Conservation (phyloP, 2,329 filamentous ascomycete species). For the Cadophora malorum region DNA sequence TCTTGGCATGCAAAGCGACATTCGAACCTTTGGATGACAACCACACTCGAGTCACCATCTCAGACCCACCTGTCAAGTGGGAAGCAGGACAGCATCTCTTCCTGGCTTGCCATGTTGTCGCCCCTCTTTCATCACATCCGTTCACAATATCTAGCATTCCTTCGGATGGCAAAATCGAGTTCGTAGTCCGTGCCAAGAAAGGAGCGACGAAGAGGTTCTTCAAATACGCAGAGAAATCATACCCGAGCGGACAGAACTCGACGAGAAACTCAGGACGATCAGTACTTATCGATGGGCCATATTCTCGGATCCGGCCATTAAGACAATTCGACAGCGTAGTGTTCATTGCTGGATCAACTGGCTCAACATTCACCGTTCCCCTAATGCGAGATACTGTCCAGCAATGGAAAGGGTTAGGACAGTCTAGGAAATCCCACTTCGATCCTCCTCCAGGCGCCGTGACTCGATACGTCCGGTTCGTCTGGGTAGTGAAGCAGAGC, state of each 20-base stretch:
- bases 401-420: conserved; percentile 40
- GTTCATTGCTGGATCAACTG: conserved; percentile 64
- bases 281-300: conserved; percentile 61
- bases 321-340: conserved; percentile 67
- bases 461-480: conserved; percentile 58
- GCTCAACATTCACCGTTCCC: conserved; percentile 82
- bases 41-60: conserved; percentile 62
- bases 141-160: conserved; percentile 67
- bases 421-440: conserved; percentile 10
- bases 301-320: conserved; percentile 57
- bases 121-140: conserved; percentile 66
- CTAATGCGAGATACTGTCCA: conserved; percentile 77
- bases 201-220: conserved; percentile 60
- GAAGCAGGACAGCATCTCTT: conserved; percentile 68
- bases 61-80: conserved; percentile 62
- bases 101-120: conserved; percentile 61
- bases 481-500: conserved; percentile 65
- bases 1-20: conserved; percentile 51
- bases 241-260: conserved; percentile 28
- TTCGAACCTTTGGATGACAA: conserved; percentile 59
- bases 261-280: conserved; percentile 41
- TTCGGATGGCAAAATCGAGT: conserved; percentile 60
- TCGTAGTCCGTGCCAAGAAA: conserved; percentile 59
- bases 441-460: conserved; percentile 44
- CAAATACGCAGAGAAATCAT: conserved; percentile 54